Evolutionary conservation across 2,329 filamentous ascomycete species (phyloP).

Genomic region (Penicillium sp.): DNA sequence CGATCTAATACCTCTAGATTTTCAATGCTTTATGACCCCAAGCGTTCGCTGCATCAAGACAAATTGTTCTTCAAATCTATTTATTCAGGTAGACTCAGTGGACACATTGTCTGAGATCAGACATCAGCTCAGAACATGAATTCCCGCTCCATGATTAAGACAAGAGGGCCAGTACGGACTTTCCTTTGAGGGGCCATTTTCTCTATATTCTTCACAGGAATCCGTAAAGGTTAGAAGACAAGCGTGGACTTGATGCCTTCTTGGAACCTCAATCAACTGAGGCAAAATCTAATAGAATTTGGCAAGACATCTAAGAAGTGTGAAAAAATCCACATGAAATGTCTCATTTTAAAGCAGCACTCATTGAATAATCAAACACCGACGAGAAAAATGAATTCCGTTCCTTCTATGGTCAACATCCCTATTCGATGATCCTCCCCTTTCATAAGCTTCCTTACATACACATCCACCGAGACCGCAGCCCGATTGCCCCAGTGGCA

Average conservation of each 20-base stretch:
- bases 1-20: no score
- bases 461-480: not conserved
- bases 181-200: no score
- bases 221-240: not conserved
- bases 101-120: no score
- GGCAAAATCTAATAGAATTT: not conserved
- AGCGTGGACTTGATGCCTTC: not conserved
- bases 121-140: no score
- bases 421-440: no score
- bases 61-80: no score
- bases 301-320: not conserved
- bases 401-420: not conserved
- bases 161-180: no score
- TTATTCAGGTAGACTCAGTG: no score
- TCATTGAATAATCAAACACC: not conserved
- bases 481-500: not conserved
- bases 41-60: no score
- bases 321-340: not conserved
- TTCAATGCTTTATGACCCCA: no score
- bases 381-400: not conserved
- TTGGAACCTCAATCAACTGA: not conserved
- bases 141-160: no score
- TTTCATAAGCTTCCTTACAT: not conserved
- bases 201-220: no score
- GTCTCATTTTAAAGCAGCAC: not conserved